A percentile compares a stretch with the other conserved stretches of the same genome.
Evolutionary conservation across 345 rosid species (phyloP).

Genomic region (Eucalyptus pauciflora): DNA sequence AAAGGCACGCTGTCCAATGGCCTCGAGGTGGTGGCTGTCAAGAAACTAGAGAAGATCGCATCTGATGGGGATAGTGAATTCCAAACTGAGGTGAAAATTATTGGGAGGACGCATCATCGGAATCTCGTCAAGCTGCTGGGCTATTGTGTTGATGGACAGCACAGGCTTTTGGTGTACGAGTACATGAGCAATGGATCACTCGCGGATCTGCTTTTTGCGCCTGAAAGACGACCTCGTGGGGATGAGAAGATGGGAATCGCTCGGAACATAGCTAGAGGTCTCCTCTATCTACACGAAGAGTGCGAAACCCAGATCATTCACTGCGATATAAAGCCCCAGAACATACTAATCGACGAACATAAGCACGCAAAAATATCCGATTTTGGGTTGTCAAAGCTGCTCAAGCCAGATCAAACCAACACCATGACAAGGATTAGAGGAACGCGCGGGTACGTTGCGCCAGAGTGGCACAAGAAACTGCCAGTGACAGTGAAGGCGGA

Average conservation of each 20-base stretch:
- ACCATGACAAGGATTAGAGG: slow-evolving; percentile 11
- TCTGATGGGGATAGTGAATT: slow-evolving; percentile 6
- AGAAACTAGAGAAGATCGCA: not conserved
- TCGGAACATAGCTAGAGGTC: slow-evolving; percentile 5
- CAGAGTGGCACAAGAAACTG: slow-evolving; percentile 8
- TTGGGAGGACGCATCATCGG: slow-evolving; percentile 14
- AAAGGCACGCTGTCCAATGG: not conserved
- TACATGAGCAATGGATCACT: slow-evolving; percentile 18
- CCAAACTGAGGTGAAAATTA: slow-evolving; percentile 2
- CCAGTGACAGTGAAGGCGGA: slow-evolving; percentile 11
- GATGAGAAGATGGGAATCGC: slow-evolving; percentile 2
- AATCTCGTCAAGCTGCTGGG: slow-evolving; percentile 7
- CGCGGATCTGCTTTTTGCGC: slow-evolving; percentile 3
- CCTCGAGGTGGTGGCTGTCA: slow-evolving; percentile 1
- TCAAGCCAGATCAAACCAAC: slow-evolving; percentile 8
- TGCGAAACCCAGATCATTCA: slow-evolving; percentile 15
- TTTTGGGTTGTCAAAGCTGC: not conserved
- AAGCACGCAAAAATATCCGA: slow-evolving; percentile 5
- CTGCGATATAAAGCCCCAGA: slow-evolving; percentile 15
- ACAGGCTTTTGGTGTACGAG: slow-evolving; percentile 14
- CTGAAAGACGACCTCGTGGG: not conserved
- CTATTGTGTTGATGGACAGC: not conserved
- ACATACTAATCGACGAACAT: slow-evolving; percentile 5
- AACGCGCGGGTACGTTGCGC: slow-evolving; percentile 9
- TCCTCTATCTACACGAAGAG: slow-evolving; percentile 5